Evolutionary conservation across 1,284 basidiomycete genomes (phyloP).

Genomic region (Heterobasidion annosum): DNA sequence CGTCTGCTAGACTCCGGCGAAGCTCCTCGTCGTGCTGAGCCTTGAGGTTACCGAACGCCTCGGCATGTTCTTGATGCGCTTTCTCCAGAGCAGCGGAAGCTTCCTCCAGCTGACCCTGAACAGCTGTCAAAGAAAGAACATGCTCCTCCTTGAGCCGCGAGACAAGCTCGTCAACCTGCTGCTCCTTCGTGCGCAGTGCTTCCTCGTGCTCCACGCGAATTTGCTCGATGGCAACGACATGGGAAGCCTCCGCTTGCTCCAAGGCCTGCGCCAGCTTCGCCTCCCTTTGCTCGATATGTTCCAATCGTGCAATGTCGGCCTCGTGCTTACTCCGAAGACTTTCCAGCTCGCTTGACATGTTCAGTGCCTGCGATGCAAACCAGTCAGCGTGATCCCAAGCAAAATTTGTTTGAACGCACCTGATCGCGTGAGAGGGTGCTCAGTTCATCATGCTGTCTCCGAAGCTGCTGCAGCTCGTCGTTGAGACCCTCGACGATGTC

Average conservation of each 20-base stretch:
- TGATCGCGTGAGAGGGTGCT: slow-evolving; percentile 74
- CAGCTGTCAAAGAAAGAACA: slow-evolving; percentile 17
- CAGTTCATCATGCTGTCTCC: slow-evolving; percentile 73
- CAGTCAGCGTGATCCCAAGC: background rate
- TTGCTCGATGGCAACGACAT: slow-evolving; percentile 32
- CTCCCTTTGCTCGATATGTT: slow-evolving; percentile 49
- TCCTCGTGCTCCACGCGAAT: slow-evolving; percentile 49
- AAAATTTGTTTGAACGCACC: slow-evolving; percentile 28
- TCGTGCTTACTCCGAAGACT: slow-evolving; percentile 57
- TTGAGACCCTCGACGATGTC: slow-evolving; percentile 69
- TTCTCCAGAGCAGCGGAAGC: slow-evolving; percentile 19
- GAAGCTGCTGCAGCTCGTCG: slow-evolving; percentile 56
- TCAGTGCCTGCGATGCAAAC: slow-evolving; percentile 44
- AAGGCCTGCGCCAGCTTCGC: slow-evolving; percentile 41
- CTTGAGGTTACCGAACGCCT: slow-evolving; percentile 24
- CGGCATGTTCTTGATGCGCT: slow-evolving; percentile 22
- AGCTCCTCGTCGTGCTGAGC: slow-evolving; percentile 28
- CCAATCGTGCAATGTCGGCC: slow-evolving; percentile 36
- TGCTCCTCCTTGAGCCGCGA: slow-evolving; percentile 34
- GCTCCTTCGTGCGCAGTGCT: slow-evolving; percentile 38
- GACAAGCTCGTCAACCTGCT: slow-evolving; percentile 41
- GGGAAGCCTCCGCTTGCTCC: slow-evolving; percentile 34
- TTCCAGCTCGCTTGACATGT: slow-evolving; percentile 82
- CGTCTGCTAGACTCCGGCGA: slow-evolving; percentile 27
- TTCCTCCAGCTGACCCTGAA: slow-evolving; percentile 21